Conservation (phyloP, 192 early-diverging fungal genomes). For the Linnemannia exigua region DNA sequence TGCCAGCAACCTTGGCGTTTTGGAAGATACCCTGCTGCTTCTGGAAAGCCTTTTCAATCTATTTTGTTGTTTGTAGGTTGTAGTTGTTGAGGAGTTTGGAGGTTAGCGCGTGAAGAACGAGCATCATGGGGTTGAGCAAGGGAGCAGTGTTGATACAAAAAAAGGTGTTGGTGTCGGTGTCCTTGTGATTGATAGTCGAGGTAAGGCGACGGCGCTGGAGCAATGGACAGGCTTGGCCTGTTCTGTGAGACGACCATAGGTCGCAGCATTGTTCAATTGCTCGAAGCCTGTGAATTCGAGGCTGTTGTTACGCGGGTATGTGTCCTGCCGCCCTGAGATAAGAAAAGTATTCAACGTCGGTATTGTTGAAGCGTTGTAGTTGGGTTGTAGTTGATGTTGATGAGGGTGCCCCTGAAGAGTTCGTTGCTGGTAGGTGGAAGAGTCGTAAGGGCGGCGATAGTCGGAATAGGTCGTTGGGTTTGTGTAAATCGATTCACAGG, state of each 20-base stretch:
- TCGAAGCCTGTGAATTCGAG: neutral
- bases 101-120: neutral
- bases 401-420: neutral
- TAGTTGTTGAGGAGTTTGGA: neutral
- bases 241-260: neutral
- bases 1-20: slow-evolving; percentile 82
- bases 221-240: neutral
- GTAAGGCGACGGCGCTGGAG: neutral
- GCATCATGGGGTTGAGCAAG: neutral
- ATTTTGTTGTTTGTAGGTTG: neutral
- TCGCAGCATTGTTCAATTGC: neutral
- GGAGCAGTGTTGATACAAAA: neutral
- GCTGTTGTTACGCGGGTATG: neutral
- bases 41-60: slow-evolving; percentile 98
- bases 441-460: neutral
- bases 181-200: neutral
- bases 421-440: neutral
- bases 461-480: neutral
- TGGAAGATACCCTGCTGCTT: slow-evolving; percentile 96
- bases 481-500: neutral
- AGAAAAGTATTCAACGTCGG: neutral
- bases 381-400: neutral
- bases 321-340: neutral
- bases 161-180: neutral
- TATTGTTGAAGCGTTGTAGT: neutral